Base-by-base conservation (phyloP, 1,284 basidiomycete species). In the Heterobasidion irregulare region DNA sequence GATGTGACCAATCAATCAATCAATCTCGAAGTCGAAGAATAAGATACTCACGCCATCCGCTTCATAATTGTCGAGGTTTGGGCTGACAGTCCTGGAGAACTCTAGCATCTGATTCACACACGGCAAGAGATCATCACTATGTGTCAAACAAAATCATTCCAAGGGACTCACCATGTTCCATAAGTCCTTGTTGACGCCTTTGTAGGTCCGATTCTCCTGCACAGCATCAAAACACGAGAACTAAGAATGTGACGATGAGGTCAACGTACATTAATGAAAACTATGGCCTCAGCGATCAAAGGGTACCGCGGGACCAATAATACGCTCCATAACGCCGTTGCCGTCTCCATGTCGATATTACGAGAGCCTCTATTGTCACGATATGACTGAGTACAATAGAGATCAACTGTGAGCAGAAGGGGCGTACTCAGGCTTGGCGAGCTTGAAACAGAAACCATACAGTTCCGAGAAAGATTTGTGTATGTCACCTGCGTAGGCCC, bases 281-380 rank as follows among this genome's bases (percentile, higher is more conserved):
- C 72, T 43, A 83, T 67, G 33, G 91, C 69, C 50, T 87, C 80
- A 18, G 65, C 62, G 71, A 86, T 78, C 45, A 89, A 68, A 4
- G 84, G 79, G 64, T 83, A 88, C 61, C 78, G 76, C 2, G 84
- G 81, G 10, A 68, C 72, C 2, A 91, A 69, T 45, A 88, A 69
- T 8, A 89, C 87, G 15, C 81, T 78, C 88, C 89, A 91, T 54
- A 91, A 74, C 0, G 86, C 84, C 26, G 72, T 70, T 6, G 86
- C 82, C 34, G 82, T 88, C 86, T 91, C 87, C 74, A 90, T 87
- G 54, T 90, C 87, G 59, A 90, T 82, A 65, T 86, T 89, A 59
- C 82, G 76, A 12, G 82, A 81, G 65, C 77, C 75, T 64, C 86
- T 89, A 15, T 8, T 47, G 18, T 9, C 33, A 26, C 26, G 6